These are phyloP conservation scores for Fusarium nurragi DNA, from an alignment of 2,329 filamentous ascomycete genomes.

Conservation along the genomic window DNA sequence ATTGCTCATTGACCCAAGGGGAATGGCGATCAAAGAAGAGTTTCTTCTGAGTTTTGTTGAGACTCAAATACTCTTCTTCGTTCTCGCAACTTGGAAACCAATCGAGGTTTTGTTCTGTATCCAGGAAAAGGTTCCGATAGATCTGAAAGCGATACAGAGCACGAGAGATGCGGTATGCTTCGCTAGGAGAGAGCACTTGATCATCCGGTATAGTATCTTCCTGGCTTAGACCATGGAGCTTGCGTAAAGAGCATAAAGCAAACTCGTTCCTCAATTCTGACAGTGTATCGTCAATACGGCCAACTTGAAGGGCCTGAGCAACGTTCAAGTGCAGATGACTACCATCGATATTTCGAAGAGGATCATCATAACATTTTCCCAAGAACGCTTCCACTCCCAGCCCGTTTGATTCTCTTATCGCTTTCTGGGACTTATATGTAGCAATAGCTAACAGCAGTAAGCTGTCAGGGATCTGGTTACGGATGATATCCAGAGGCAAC, in stretches of 20 bases:
- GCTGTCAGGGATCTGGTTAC: slow-evolving; percentile 28
- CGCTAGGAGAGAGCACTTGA: slow-evolving; percentile 8
- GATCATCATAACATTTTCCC: slow-evolving; percentile 23
- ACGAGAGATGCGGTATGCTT: slow-evolving; percentile 30
- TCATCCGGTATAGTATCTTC: slow-evolving; percentile 3
- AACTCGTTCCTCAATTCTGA: slow-evolving; percentile 15
- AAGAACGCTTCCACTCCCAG: slow-evolving; percentile 21
- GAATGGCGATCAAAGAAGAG: slow-evolving; percentile 38
- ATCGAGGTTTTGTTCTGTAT: not conserved
- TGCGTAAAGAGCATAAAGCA: slow-evolving; percentile 13
- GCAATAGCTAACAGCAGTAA: slow-evolving; percentile 28
- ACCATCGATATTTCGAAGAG: slow-evolving; percentile 11
- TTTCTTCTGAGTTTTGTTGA: slow-evolving; percentile 26
- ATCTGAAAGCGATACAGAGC: slow-evolving; percentile 41
- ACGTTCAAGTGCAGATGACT: slow-evolving; percentile 18
- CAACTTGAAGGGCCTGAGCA: slow-evolving; percentile 27
- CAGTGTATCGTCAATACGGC: slow-evolving; percentile 24
- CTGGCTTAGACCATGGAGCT: slow-evolving; percentile 27
- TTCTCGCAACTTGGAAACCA: not conserved
- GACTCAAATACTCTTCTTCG: too few species aligned
- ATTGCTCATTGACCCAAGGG: slow-evolving; percentile 39
- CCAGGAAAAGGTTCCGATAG: slow-evolving; percentile 35
- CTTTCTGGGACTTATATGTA: slow-evolving; percentile 26
- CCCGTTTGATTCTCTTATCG: slow-evolving; percentile 7
- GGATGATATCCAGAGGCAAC: slow-evolving; percentile 32